Percentiles rank a stretch among this genome's conserved stretches.
phyloP scores from a whole-genome alignment of 2,329 filamentous ascomycete species.

The Chaetomiaceae sp. region DNA sequence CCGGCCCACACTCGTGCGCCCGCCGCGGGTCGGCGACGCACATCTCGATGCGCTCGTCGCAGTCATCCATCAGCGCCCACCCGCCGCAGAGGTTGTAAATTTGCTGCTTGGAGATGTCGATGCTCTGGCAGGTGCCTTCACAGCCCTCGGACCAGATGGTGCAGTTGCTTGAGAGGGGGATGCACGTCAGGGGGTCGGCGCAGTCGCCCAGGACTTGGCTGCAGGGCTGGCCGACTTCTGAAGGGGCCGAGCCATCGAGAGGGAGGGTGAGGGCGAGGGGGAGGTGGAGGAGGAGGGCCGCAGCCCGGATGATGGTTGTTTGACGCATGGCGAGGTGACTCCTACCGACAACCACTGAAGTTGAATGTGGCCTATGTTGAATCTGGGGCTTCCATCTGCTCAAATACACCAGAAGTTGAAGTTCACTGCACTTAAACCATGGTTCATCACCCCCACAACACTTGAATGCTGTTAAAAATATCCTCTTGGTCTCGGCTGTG shows the following conservation, averaged over 20 bases:
- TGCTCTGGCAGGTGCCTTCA: slow-evolving; percentile 14
- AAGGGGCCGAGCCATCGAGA: not conserved
- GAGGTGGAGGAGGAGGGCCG: not conserved
- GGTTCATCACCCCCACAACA: too few species aligned
- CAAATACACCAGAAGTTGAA: too few species aligned
- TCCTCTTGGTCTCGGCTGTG: too few species aligned
- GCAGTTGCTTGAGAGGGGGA: slow-evolving; percentile 15
- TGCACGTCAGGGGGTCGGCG: slow-evolving; percentile 15
- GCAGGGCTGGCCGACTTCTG: not conserved
- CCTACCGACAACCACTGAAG: too few species aligned
- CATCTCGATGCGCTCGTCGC: slow-evolving; percentile 14
- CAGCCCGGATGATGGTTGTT: not conserved
- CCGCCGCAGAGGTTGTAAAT: slow-evolving; percentile 20
- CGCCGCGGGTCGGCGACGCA: slow-evolving; percentile 15
- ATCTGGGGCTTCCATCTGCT: too few species aligned
- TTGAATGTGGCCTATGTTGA: too few species aligned
- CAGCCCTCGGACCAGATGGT: slow-evolving; percentile 7
- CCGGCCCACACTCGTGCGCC: slow-evolving; percentile 9
- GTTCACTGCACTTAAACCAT: too few species aligned
- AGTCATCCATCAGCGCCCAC: slow-evolving; percentile 14
- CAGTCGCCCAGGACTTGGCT: slow-evolving; percentile 10
- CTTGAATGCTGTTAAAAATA: too few species aligned
- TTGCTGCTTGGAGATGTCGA: slow-evolving; percentile 6
- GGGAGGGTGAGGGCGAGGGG: not conserved
- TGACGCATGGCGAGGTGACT: too few species aligned